These are phyloP conservation scores for Solanum sparsipilum DNA, from an alignment of 257 asterid genomes.

Conservation along the genomic window DNA sequence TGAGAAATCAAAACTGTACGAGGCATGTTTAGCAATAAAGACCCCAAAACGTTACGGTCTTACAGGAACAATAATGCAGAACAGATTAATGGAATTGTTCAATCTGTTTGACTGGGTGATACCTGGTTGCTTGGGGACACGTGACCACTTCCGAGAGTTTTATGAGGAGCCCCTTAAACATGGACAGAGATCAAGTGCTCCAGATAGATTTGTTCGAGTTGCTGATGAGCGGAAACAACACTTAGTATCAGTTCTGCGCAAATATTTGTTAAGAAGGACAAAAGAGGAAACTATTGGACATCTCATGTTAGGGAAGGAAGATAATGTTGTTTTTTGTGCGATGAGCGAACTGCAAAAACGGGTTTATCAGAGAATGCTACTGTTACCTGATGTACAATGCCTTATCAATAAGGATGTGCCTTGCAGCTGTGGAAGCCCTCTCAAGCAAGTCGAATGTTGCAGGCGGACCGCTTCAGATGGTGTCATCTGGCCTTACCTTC, in stretches of 20 bases:
- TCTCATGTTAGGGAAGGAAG: conserved; percentile 97
- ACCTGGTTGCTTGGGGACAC: conserved; percentile 83
- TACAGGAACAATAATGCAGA: conserved; percentile 94
- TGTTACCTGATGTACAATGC: conserved; percentile 80
- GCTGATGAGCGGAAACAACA: conserved; percentile 85
- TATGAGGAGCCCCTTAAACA: conserved; percentile 95
- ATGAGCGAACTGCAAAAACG: conserved; percentile 90
- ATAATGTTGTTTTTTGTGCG: conserved; percentile 85
- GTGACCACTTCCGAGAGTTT: conserved; percentile 89
- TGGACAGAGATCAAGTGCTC: conserved; percentile 93
- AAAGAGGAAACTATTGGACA: conserved; percentile 96
- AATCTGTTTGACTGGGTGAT: conserved; percentile 76
- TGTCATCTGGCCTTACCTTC: conserved; percentile 84
- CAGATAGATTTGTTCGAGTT: conserved; percentile 53
- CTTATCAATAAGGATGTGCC: conserved; percentile 84
- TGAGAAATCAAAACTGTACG: conserved; percentile 80
- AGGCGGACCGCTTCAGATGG: conserved; percentile 70
- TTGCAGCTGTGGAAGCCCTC: conserved; percentile 94
- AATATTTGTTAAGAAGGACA: conserved; percentile 85
- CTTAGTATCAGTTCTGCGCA: conserved; percentile 52
- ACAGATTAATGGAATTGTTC: conserved; percentile 83
- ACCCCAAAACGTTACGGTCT: conserved; percentile 87
- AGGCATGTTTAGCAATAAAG: conserved; percentile 50
- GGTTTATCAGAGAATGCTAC: conserved; percentile 66
- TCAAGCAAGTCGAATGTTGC: conserved; percentile 85